Base-by-base conservation (phyloP, 208 protist genomes). In the Wallacemonas sp. region DNA sequence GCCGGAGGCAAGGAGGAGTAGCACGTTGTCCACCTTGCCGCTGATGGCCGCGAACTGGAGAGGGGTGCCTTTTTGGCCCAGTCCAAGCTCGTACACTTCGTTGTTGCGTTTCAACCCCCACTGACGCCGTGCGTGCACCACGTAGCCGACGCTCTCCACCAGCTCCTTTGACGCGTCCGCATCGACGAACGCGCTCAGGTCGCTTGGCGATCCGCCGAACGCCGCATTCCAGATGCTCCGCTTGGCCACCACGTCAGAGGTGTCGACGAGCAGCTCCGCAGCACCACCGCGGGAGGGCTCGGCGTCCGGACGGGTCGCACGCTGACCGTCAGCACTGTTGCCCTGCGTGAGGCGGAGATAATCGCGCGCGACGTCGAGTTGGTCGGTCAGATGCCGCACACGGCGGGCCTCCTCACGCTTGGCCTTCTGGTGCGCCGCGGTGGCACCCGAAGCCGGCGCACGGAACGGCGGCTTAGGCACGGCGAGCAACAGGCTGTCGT, bases 1-100 rank as follows among this genome's bases (percentile, higher is more conserved):
- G 6, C 87, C 86, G 24, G 60, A 71, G 11, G 69, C 61, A 33
- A 94, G 67, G 23, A 96, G 85, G 8, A 95, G 61, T 44, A 92
- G 54, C 12, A 94, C 83, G 47, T 78, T 94, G 61, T 93, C 91
- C 38, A 94, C 55, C 55, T 84, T 82, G 17, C 84, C 80, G 0
- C 83, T 84, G 17, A 87, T 67, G 0, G 87, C 87, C 2, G 88
- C 91, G 54, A 92, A 96, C 69, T 94, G 87, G 33, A 96, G 65
- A 0, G 87, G 74, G 6, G 80, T 92, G n/a, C 70, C 87, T 61
- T 88, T 87, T 61, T 74, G 76, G 21, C 91, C 91, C 17, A 94
- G 65, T 1, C 91, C 91, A 5, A 96, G 70, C 34, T 52, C 48
- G 72, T 80, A 87, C 41, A 65, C 44, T 63, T 69, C 33, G 27